Conservation (phyloP, 371 early-diverging fungal genomes). For the Circinella umbellata region DNA sequence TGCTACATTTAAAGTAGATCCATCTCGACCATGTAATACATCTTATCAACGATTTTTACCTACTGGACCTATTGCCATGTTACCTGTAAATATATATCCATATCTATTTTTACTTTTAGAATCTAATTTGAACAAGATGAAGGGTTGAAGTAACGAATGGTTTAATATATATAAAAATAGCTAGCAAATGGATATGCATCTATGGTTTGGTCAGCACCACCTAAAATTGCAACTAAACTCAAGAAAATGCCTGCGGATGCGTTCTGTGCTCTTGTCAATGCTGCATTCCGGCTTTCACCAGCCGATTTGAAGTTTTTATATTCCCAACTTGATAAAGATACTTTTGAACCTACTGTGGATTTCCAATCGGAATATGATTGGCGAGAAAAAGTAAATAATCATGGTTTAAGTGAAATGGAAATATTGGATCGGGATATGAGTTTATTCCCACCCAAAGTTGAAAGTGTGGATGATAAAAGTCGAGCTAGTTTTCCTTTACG, state of each 20-base stretch:
- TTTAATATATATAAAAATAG: slow-evolving; percentile 35
- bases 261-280: slow-evolving; percentile 79
- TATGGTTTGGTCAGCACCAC: slow-evolving; percentile 90
- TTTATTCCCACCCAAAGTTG: slow-evolving; percentile 65
- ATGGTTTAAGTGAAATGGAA: slow-evolving; percentile 30
- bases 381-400: slow-evolving; percentile 59
- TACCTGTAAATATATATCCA: slow-evolving; percentile 69
- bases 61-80: slow-evolving; percentile 90
- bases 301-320: slow-evolving; percentile 79
- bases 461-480: slow-evolving; percentile 67
- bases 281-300: slow-evolving; percentile 75
- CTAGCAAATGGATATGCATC: slow-evolving; percentile 70
- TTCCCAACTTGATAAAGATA: slow-evolving; percentile 52
- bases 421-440: slow-evolving; percentile 28
- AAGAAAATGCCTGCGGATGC: slow-evolving; percentile 61
- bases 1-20: slow-evolving; percentile 75
- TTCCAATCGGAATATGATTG: slow-evolving; percentile 69
- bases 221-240: slow-evolving; percentile 66
- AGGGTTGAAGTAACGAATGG: too few relatives aligned
- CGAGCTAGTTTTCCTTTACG: slow-evolving; percentile 88
- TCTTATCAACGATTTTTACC: slow-evolving; percentile 97
- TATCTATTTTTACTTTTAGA: too few relatives aligned
- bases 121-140: too few relatives aligned
- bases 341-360: slow-evolving; percentile 45
- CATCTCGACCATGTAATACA: slow-evolving; percentile 55